phyloP scores from a whole-genome alignment of 1,284 basidiomycete genomes.

The Fomitopsis palustris region DNA sequence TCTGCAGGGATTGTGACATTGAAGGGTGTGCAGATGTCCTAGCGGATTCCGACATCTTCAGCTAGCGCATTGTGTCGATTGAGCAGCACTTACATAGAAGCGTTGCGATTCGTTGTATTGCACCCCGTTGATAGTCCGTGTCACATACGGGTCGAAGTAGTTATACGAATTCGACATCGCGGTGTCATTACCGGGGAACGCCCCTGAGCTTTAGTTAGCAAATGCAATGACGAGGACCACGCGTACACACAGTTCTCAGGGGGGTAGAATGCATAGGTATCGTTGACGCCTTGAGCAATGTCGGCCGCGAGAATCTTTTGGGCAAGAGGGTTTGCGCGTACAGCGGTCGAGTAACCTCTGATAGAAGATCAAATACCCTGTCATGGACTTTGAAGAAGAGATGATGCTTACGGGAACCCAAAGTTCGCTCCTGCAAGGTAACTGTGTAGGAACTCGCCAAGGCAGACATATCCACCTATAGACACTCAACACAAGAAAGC shows the following conservation, averaged over 20 bases:
- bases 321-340: conserved; percentile 51
- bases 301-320: conserved; percentile 52
- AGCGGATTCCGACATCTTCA: background rate
- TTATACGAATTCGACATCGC: conserved; percentile 40
- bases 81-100: conserved; percentile 40
- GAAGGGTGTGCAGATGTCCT: conserved; percentile 38
- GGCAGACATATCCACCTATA: conserved; percentile 59
- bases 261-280: conserved; percentile 39
- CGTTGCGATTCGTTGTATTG: conserved; percentile 53
- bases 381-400: background rate
- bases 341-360: conserved; percentile 54
- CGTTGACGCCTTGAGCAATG: conserved; percentile 42
- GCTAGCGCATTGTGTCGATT: background rate
- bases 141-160: conserved; percentile 46
- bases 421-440: conserved; percentile 50
- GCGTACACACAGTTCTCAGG: conserved; percentile 45
- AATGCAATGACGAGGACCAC: background rate
- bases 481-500: no score
- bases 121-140: conserved; percentile 44
- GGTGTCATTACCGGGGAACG: conserved; percentile 49
- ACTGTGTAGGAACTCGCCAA: conserved; percentile 57
- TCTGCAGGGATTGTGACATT: conserved; percentile 41
- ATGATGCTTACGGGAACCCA: conserved; percentile 50
- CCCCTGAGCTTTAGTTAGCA: conserved; percentile 31
- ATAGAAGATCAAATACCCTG: background rate